Evolutionary conservation across 306 rosid genomes (phyloP), one percentile per base, ranked within the genome.

Genomic region (Vicia villosa): DNA sequence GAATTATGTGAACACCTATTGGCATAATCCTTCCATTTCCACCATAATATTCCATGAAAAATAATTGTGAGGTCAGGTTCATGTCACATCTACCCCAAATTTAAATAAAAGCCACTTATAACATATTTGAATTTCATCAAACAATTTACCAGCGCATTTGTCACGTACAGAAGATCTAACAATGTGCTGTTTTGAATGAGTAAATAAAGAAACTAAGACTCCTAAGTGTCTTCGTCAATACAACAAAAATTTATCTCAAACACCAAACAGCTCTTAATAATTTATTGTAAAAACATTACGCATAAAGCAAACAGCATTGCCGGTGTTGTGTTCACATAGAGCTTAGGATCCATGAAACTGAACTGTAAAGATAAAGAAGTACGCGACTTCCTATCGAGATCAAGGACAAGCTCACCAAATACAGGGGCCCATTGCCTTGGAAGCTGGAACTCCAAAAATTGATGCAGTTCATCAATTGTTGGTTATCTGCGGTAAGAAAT

Each of bases 331-430:
- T 91, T 91, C 52, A 91, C 90, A 36, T 88, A 83, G 32, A 91
- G 97, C 86, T 91, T 91, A 20, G 97, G 97, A 60, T 95, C 97
- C 97, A 91, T 81, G 66, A 91, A 81, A 81, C 97, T 91, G 81
- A 91, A 84, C 81, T 84, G 92, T 78, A 91, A 80, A 52, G 97
- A 83, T 20, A 95, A 82, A 66, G 79, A 63, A 62, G 79, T 78
- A 70, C 76, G 87, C 22, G 72, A 80, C 77, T 76, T 86, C 82
- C 83, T 84, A 60, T 86, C 87, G 68, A 92, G n/a, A n/a, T n/a
- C n/a, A n/a, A n/a, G n/a, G n/a, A n/a, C n/a, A n/a, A n/a, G n/a
- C n/a, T n/a, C n/a, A n/a, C n/a, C n/a, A n/a, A n/a, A n/a, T n/a
- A n/a, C n/a, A n/a, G n/a, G n/a, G n/a, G n/a, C n/a, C n/a, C n/a